Conservation (phyloP, 371 early-diverging fungal genomes). For the Mortierella sp. region DNA sequence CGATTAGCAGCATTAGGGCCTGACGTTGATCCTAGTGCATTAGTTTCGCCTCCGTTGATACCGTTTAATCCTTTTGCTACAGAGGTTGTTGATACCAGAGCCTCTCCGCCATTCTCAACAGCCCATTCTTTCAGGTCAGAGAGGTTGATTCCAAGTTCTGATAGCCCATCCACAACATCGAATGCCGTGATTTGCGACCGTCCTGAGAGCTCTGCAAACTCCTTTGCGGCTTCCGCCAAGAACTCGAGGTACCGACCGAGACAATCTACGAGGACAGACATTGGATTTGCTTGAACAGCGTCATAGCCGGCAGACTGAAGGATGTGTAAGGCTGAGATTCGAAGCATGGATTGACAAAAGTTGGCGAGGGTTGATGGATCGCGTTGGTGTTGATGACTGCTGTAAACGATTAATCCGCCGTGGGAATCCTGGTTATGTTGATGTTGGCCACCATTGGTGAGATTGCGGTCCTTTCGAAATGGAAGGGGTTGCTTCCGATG, state of each 20-base stretch:
- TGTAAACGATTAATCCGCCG: conserved; percentile 14
- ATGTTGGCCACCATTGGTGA: conserved; percentile 3
- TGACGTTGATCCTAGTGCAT: conserved; percentile 5
- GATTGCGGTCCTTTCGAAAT: conserved; percentile 25
- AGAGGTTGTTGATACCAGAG: neutral
- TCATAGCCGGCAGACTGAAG: conserved; percentile 55
- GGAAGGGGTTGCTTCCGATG: conserved; percentile 28
- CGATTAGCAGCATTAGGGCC: conserved; percentile 17
- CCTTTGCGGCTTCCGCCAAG: conserved; percentile 53
- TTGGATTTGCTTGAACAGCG: conserved; percentile 46
- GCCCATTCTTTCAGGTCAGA: conserved; percentile 43
- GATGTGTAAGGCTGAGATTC: conserved; percentile 47
- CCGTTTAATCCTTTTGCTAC: conserved; percentile 1
- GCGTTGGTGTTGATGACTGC: conserved; percentile 37
- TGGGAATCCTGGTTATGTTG: conserved; percentile 24
- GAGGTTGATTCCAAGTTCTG: conserved; percentile 44
- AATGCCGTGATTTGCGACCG: conserved; percentile 49
- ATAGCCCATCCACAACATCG: conserved; percentile 45
- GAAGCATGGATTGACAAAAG: conserved; percentile 55
- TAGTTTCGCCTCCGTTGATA: neutral
- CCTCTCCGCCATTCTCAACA: conserved; percentile 40
- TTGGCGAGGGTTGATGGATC: conserved; percentile 43
- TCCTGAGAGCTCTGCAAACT: conserved; percentile 52
- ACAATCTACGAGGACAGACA: conserved; percentile 48
- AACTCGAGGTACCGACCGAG: conserved; percentile 41